Evolutionary conservation across 306 rosid species (phyloP).

Genomic region (Lathyrus tuberosus): DNA sequence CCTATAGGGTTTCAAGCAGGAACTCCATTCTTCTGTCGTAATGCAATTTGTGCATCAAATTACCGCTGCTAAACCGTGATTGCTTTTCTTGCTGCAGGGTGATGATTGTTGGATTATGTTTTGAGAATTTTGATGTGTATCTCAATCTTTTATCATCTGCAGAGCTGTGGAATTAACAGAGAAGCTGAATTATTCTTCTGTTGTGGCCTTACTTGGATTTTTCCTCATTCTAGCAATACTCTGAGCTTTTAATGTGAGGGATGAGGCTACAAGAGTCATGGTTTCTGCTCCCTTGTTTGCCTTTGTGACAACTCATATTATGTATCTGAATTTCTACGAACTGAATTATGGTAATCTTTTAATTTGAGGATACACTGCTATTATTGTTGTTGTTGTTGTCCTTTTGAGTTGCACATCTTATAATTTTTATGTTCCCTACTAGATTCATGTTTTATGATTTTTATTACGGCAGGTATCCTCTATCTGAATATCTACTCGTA

Average conservation of each 20-base stretch:
- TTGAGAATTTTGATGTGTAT: constrained; percentile 28
- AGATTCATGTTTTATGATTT: constrained; percentile 66
- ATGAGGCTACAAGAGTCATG: constrained; percentile 92
- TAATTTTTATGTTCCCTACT: constrained; percentile 39
- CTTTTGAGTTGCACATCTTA: constrained; percentile 24
- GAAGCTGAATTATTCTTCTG: constrained; percentile 84
- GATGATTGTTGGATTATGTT: too few species aligned
- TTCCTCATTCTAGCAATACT: constrained; percentile 69
- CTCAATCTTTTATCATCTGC: constrained; percentile 41
- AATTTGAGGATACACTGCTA: constrained; percentile 16
- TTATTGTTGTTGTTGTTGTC: neutral
- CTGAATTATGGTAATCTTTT: constrained; percentile 69
- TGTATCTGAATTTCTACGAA: constrained; percentile 83
- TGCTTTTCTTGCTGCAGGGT: too few species aligned
- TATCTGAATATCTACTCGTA: constrained; percentile 52
- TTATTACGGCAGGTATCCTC: constrained; percentile 60
- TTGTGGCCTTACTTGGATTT: constrained; percentile 84
- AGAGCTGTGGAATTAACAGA: constrained; percentile 93
- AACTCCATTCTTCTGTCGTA: too few species aligned
- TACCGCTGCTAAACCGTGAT: too few species aligned
- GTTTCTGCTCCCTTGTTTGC: constrained; percentile 88
- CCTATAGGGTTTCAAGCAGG: too few species aligned
- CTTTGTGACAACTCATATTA: constrained; percentile 83
- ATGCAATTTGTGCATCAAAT: too few species aligned
- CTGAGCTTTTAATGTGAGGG: constrained; percentile 78